A percentile compares a stretch with the other conserved stretches of the same genome.
These are phyloP conservation scores for Boletus edulis DNA, from an alignment of 768 basidiomycete genomes.

Conservation along the genomic window DNA sequence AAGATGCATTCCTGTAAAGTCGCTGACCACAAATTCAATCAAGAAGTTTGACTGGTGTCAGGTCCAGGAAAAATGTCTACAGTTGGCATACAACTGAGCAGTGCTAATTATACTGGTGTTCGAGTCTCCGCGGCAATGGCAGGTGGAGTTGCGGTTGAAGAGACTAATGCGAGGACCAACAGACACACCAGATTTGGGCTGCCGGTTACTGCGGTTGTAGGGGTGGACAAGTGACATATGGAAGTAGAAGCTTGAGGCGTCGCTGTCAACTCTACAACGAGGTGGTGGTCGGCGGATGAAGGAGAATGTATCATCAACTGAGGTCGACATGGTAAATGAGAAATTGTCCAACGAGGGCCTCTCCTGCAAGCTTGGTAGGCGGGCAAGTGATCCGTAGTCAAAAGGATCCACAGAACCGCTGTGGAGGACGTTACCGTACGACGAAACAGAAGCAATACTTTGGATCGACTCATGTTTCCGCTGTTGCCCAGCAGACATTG, in stretches of 20 bases:
- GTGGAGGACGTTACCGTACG: constrained; percentile 68
- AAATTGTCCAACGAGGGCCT: constrained; percentile 60
- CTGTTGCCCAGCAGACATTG: constrained; percentile 39
- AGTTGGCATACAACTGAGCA: constrained; percentile 53
- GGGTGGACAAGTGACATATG: constrained; percentile 29
- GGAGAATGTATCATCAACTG: constrained; percentile 72
- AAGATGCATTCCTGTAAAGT: constrained; percentile 54
- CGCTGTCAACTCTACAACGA: constrained; percentile 64
- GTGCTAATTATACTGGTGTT: constrained; percentile 56
- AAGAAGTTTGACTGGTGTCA: constrained; percentile 56
- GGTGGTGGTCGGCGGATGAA: constrained; percentile 44
- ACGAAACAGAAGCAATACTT: constrained; percentile 79
- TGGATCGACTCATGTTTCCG: constrained; percentile 56
- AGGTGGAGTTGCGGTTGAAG: constrained; percentile 57
- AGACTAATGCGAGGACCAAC: constrained; percentile 67
- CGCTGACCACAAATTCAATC: constrained; percentile 64
- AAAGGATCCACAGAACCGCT: constrained; percentile 69
- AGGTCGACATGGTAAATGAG: constrained; percentile 49
- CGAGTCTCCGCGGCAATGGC: constrained; percentile 57
- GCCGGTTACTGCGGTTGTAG: constrained; percentile 49
- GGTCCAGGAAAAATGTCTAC: constrained; percentile 58
- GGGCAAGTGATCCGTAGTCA: constrained; percentile 47
- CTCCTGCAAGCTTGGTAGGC: constrained; percentile 47
- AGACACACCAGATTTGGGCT: constrained; percentile 62
- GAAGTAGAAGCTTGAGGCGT: constrained; percentile 79